Evolutionary conservation across 495 filamentous ascomycete species (phyloP).

Genomic region (Entonaema liquescens): DNA sequence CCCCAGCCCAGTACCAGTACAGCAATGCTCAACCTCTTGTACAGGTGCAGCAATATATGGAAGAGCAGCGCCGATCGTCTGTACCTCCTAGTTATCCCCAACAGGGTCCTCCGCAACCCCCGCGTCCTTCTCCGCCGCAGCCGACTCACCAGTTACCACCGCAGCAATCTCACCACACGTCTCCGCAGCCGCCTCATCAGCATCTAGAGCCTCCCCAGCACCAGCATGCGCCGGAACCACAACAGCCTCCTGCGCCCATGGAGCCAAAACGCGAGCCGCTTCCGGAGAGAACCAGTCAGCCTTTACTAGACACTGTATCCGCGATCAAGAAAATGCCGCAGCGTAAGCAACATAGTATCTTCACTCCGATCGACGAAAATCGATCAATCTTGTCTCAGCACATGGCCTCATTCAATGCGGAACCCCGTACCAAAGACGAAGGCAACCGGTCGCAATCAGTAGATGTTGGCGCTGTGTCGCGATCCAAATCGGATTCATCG

Average conservation of each 20-base stretch:
- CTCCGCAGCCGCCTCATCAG: constrained; percentile 45
- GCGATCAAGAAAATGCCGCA: constrained; percentile 76
- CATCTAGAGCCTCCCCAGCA: constrained; percentile 57
- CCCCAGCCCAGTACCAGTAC: constrained; percentile 63
- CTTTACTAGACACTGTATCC: constrained; percentile 52
- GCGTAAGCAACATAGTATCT: constrained; percentile 87
- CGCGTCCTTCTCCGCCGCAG: constrained; percentile 50
- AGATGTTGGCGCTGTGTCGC: constrained; percentile 65
- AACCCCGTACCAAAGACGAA: constrained; percentile 56
- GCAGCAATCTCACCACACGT: constrained; percentile 60
- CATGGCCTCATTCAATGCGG: constrained; percentile 67
- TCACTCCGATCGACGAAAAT: constrained; percentile 94
- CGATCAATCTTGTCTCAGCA: constrained; percentile 88
- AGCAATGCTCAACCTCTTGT: constrained; percentile 48
- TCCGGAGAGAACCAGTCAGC: constrained; percentile 50
- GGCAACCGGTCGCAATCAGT: constrained; percentile 68
- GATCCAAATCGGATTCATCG: constrained; percentile 54
- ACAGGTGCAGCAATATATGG: constrained; percentile 68
- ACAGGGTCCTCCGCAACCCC: constrained; percentile 47
- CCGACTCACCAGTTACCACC: constrained; percentile 57
- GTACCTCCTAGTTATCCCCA: constrained; percentile 66
- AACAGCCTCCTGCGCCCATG: constrained; percentile 52
- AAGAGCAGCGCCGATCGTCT: constrained; percentile 72
- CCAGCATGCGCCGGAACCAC: constrained; percentile 44
- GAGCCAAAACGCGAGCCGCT: constrained; percentile 57